Base-by-base conservation (phyloP, 345 rosid genomes). In the Aegle marmelos region DNA sequence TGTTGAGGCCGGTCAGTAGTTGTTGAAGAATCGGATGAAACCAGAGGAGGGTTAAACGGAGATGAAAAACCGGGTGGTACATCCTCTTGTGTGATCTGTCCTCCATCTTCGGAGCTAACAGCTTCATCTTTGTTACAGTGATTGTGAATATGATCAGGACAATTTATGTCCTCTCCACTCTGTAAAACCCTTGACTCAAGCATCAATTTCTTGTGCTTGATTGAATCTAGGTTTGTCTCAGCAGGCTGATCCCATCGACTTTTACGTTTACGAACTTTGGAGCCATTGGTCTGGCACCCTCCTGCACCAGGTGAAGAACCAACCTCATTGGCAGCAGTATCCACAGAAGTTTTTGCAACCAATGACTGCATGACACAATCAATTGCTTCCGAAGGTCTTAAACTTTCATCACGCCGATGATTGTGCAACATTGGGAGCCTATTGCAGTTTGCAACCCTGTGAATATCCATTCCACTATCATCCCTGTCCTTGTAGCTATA, bases 221-320 rank as follows among this genome's bases (percentile, higher is more conserved):
- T 75, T 68, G 85, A 61, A 76, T 75, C 77, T 61, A 74, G 41
- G 45, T 78, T 80, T 75, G 69, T 81, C 50, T 80, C 78, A 7
- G 91, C 89, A 5, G 95, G 97, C 78, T 93, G 97, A 89, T 96
- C 99, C 99, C 99, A 96, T 81, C 99, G 91, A 79, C 92, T 94
- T 91, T 96, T 96, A 78, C 98, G 98, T 88, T 94, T 96, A 70
- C 97, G 94, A 64, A 75, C 82, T 85, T 68, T 85, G 45, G 80
- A 75, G 27, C 82, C 83, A 74, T 66, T 81, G 56, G 81, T 74
- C 71, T 77, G 87, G 63, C 78, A 80, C 68, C 79, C 82, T 74
- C 78, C 86, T 21, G 79, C 60, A 76, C 79, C 84, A 45, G 90
- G 80, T 45, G 79, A 82, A 64, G 87, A 79, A 60, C 80, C 75